Conservation (phyloP, 2,329 filamentous ascomycete genomes). For the Camillea tinctor region DNA sequence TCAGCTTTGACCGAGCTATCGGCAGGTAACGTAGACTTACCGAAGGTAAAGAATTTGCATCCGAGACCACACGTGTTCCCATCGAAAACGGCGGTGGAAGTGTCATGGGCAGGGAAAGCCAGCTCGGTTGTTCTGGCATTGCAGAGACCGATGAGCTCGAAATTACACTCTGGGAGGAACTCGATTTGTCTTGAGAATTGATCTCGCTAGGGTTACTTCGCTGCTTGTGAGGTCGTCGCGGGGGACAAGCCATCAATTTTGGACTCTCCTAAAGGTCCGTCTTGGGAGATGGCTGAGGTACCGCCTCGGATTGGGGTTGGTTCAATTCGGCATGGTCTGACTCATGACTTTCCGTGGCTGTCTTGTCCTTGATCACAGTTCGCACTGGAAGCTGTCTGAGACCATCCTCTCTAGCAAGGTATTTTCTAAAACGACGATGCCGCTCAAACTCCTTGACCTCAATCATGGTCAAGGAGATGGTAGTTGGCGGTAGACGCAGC, state of each 20-base stretch:
- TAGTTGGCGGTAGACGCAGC: constrained; percentile 41
- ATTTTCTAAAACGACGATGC: constrained; percentile 33
- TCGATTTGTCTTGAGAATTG: constrained; percentile 11
- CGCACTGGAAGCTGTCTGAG: constrained; percentile 19
- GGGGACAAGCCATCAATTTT: constrained; percentile 13
- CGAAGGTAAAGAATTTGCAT: constrained; percentile 28
- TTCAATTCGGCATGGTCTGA: constrained; percentile 8
- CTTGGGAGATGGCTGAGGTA: constrained; percentile 8
- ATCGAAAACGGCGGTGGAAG: constrained; percentile 32
- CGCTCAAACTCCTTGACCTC: constrained; percentile 42
- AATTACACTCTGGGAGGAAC: constrained; percentile 18
- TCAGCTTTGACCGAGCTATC: constrained; percentile 5
- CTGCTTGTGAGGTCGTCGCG: constrained; percentile 16
- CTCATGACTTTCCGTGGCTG: constrained; percentile 10
- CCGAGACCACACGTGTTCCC: constrained; percentile 26
- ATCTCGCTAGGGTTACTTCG: constrained; percentile 11
- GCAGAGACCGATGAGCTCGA: constrained; percentile 16
- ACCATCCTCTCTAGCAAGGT: constrained; percentile 30
- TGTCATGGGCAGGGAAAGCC: constrained; percentile 16
- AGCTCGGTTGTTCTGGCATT: constrained; percentile 8
- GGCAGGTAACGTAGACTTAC: constrained; percentile 17
- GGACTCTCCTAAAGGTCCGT: constrained; percentile 12
- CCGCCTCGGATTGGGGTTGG: constrained; percentile 6
- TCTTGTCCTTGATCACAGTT: constrained; percentile 5
- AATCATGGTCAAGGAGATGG: constrained; percentile 38